These are phyloP conservation scores for Nepenthes alata DNA, from an alignment of 179 eudicot genomes.

Conservation along the genomic window DNA sequence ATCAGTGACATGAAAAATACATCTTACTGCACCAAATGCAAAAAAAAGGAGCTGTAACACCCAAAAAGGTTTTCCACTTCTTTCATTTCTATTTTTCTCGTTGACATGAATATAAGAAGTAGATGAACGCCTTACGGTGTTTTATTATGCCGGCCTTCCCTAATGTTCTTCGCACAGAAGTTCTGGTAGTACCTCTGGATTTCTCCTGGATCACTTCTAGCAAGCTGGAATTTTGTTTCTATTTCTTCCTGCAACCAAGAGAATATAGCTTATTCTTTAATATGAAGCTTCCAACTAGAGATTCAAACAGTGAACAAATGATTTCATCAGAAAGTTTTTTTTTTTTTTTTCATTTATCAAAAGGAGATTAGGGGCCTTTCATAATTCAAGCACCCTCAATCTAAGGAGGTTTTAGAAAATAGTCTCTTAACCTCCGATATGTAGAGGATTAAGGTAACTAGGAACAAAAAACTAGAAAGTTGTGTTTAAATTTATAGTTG, in stretches of 20 bases:
- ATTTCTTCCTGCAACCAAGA: constrained; percentile 58
- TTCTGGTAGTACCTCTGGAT: constrained; percentile 62
- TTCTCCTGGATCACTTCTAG: constrained; percentile 63
- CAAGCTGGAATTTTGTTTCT: constrained; percentile 41
- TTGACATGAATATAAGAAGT: background rate
- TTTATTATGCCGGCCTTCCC: constrained; percentile 66
- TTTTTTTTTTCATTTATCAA: too few relatives aligned
- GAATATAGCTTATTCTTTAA: constrained; percentile 2
- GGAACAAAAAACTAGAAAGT: too few relatives aligned
- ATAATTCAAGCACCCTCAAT: too few relatives aligned
- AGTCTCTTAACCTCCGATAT: too few relatives aligned
- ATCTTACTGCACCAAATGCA: background rate
- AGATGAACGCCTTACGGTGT: constrained; percentile 53
- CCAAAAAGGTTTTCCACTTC: background rate
- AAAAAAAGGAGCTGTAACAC: background rate
- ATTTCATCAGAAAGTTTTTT: background rate
- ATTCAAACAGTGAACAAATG: too few relatives aligned
- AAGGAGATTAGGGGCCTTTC: too few relatives aligned
- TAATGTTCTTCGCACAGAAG: constrained; percentile 61
- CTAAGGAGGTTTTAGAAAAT: too few relatives aligned
- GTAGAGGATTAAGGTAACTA: too few relatives aligned
- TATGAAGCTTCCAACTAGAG: too few relatives aligned
- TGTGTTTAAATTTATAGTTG: too few relatives aligned
- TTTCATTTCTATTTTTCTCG: background rate
- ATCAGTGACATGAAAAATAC: background rate